Evolutionary conservation across 1,139 yeast genomes (phyloP), one percentile per base, ranked within the genome.

Genomic region (Nakaseomyces bracarensis): DNA sequence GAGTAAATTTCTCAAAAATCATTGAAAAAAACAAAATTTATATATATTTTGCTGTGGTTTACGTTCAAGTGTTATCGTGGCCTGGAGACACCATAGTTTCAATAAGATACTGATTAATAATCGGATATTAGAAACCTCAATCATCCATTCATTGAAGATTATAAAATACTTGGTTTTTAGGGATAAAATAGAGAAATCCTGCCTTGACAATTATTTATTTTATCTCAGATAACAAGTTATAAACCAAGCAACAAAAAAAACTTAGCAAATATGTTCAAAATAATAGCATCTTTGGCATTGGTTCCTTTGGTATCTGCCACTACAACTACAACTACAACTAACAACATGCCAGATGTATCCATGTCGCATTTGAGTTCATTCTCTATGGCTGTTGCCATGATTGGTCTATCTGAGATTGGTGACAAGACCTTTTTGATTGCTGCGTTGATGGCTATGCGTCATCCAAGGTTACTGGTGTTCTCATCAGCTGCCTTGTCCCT

Each of bases 391-490:
- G 64, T 77, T 14, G 77, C 87, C 3, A 91, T 91, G 98, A 91
- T 91, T 58, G 68, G 85, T 34, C 84, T 87, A 22, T 84, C 95
- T 21, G 99, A 91, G 64, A 80, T 93, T 47, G 98, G 98, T 44
- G 99, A 91, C 64, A 93, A 91, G 67, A 91, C 99, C 0, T 91
- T 91, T 59, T 72, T 91, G 52, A 87, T 93, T 53, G 96, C 98
- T 22, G 97, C 97, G 2, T 72, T 91, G 51, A 87, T 91, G 96
- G 96, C 98, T 27, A 91, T 93, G 98, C 82, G 85, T 60, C 82
- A 87, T 65, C 76, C 89, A 18, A 72, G 95, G 57, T 55, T 75
- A 53, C 72, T 86, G 38, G 98, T 91, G 14, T 89, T 91, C 58
- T 71, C 87, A 9, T 79, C 96, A 3, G 94, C 96, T 1, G 84